A percentile compares a stretch with the other conserved stretches of the same genome.
Conservation (phyloP, 805 yeast species). For the Nakazawaea ernobii region DNA sequence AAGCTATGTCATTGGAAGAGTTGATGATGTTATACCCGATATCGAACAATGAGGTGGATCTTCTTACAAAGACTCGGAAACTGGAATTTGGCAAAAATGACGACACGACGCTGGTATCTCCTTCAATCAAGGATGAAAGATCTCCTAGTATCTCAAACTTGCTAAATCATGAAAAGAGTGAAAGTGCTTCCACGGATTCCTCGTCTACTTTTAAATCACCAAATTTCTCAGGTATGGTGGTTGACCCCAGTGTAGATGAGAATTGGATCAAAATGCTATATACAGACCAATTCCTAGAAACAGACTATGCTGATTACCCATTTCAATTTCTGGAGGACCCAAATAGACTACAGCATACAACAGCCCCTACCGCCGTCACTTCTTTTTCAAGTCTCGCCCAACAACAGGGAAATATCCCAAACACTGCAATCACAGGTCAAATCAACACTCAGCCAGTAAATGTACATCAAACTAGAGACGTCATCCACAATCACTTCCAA, state of each 20-base stretch:
- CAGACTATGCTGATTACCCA: neutral
- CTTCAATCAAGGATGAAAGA: conserved; percentile 3
- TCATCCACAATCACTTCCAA: neutral
- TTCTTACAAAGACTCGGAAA: neutral
- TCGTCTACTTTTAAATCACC: conserved; percentile 4
- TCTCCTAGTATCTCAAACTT: conserved; percentile 8
- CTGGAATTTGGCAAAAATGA: no score
- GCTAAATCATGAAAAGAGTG: neutral
- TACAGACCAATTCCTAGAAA: neutral
- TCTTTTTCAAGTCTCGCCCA: no score
- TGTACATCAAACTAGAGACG: neutral
- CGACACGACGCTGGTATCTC: neutral
- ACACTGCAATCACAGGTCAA: no score
- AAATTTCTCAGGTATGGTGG: neutral
- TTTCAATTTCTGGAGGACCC: neutral
- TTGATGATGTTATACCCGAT: conserved; percentile 6
- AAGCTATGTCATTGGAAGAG: conserved; percentile 3
- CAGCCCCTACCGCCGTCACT: neutral
- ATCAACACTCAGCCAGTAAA: no score
- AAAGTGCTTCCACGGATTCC: neutral
- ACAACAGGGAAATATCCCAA: no score
- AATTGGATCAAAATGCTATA: conserved; percentile 10
- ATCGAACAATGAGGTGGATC: neutral
- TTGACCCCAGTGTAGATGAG: conserved; percentile 5
- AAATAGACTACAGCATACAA: neutral